A percentile compares a stretch with the other conserved stretches of the same genome.
Evolutionary conservation across 2,329 filamentous ascomycete genomes (phyloP).

Genomic region (Penicillium sp.): DNA sequence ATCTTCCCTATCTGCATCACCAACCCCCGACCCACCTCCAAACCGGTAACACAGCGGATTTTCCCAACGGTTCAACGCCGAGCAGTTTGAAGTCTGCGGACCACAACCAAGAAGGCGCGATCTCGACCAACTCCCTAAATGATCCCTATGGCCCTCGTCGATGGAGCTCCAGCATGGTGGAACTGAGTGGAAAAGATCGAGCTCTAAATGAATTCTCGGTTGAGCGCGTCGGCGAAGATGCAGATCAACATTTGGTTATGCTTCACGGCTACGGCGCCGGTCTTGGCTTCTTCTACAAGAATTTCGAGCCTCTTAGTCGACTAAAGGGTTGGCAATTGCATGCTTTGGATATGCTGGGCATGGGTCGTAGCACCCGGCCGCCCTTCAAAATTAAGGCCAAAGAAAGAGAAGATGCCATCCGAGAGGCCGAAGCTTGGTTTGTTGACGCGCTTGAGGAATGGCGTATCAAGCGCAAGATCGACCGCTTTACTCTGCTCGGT

Average conservation of each 20-base stretch:
- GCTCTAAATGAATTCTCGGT: constrained; percentile 91
- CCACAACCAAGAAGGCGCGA: constrained; percentile 42
- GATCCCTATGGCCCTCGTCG: constrained; percentile 82
- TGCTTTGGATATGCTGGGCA: constrained; percentile 90
- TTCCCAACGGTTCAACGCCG: constrained; percentile 22
- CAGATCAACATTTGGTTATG: constrained; percentile 88
- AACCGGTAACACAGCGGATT: constrained; percentile 49
- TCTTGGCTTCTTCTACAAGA: constrained; percentile 97
- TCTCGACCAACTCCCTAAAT: constrained; percentile 49
- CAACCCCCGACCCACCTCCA: constrained; percentile 66
- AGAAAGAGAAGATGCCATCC: constrained; percentile 73
- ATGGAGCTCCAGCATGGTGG: constrained; percentile 83
- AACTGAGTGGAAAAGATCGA: constrained; percentile 79
- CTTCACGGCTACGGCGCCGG: constrained; percentile 95
- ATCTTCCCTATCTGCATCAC: constrained; percentile 74
- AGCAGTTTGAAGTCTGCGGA: constrained; percentile 38
- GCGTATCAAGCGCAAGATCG: constrained; percentile 82
- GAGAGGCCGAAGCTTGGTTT: constrained; percentile 92
- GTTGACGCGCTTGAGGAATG: constrained; percentile 95
- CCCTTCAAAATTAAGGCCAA: constrained; percentile 82
- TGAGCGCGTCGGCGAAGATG: constrained; percentile 73
- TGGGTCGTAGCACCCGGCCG: constrained; percentile 84
- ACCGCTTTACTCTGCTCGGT: constrained; percentile 88
- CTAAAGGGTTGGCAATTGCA: constrained; percentile 82
- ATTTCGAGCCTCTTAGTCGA: constrained; percentile 84